Base-by-base conservation (phyloP, 805 yeast genomes). In the Kurtzmaniella cleridarum region DNA sequence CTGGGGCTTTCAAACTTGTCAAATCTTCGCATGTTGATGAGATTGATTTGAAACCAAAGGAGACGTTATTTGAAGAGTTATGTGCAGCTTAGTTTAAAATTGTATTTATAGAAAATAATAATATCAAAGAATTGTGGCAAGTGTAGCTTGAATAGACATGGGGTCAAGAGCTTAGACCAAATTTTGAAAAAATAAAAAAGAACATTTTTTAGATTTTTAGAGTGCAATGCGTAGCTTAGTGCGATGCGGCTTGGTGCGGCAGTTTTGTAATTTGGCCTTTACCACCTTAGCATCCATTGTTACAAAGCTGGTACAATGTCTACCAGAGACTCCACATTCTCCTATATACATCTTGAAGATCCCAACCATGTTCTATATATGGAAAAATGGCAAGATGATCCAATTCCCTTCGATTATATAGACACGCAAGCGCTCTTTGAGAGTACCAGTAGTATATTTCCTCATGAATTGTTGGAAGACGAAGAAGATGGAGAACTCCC, bases 1-100 rank as follows among this genome's bases (percentile, higher is more conserved):
- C 99, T 1, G 98, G 98, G 48, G 83, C 98, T 0, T 90, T 93
- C 73, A 84, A 89, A 58, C 71, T 93, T 50, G 85, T 85, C 7
- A 79, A 81, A 44, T 69, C 75, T 35, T 75, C 79, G 4, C 63
- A 69, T 32, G 60, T 71, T 31, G 65, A 63, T 17, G 64, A 64
- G 28, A 62, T 60, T 20, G 74, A 67, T 30, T 60, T 79, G 51
- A 54, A 51, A 32, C 50, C 48, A 14, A 74, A 66, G 47, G 69
- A 69, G 17, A 59, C 77, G 3, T 50, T 75, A 46, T 76, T 76
- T 50, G 81, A 76, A 46, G 60, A 54, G 37, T 48, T 72, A 38
- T 70, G 73, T 45, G 49, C 35, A 8, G 24, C 24, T n/a, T n/a
- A n/a, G 24, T 20, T 5, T 5, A 20, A 5, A 20, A 5, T 20